Percentiles rank a stretch among this genome's conserved stretches.
Conservation (phyloP, 352 stramenopile species). For the Pseudoperonospora humuli region DNA sequence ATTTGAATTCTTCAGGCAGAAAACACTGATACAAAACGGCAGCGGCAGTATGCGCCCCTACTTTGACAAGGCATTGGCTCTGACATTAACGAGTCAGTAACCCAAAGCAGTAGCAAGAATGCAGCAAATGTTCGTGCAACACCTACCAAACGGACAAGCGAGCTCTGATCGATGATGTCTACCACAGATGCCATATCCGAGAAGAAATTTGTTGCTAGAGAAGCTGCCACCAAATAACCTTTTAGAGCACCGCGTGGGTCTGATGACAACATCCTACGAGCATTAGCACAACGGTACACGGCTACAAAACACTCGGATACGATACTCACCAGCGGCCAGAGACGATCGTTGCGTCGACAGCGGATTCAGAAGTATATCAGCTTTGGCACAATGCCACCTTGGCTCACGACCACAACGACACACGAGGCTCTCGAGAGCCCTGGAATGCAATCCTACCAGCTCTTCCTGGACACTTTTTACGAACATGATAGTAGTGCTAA, state of each 20-base stretch:
- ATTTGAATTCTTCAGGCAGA: slow-evolving; percentile 68
- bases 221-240: slow-evolving; percentile 70
- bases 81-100: slow-evolving; percentile 19
- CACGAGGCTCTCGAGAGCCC: slow-evolving; percentile 42
- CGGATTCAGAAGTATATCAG: slow-evolving; percentile 64
- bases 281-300: too few species aligned
- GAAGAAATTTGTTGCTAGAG: slow-evolving; percentile 79
- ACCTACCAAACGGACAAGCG: slow-evolving; percentile 71
- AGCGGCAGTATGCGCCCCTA: slow-evolving; percentile 71
- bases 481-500: slow-evolving; percentile 32
- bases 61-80: slow-evolving; percentile 79
- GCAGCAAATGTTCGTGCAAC: not conserved
- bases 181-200: slow-evolving; percentile 57
- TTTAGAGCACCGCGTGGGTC: slow-evolving; percentile 57
- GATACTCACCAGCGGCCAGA: slow-evolving; percentile 40
- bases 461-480: slow-evolving; percentile 51
- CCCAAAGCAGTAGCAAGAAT: not conserved
- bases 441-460: slow-evolving; percentile 46
- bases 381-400: slow-evolving; percentile 66
- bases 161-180: slow-evolving; percentile 79
- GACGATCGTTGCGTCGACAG: slow-evolving; percentile 61
- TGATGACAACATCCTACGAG: slow-evolving; percentile 20
- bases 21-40: slow-evolving; percentile 83
- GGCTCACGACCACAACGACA: slow-evolving; percentile 60
- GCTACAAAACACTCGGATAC: not conserved